Evolutionary conservation across 2,329 filamentous ascomycete genomes (phyloP).

Genomic region (Trichophyton mentagrophytes): DNA sequence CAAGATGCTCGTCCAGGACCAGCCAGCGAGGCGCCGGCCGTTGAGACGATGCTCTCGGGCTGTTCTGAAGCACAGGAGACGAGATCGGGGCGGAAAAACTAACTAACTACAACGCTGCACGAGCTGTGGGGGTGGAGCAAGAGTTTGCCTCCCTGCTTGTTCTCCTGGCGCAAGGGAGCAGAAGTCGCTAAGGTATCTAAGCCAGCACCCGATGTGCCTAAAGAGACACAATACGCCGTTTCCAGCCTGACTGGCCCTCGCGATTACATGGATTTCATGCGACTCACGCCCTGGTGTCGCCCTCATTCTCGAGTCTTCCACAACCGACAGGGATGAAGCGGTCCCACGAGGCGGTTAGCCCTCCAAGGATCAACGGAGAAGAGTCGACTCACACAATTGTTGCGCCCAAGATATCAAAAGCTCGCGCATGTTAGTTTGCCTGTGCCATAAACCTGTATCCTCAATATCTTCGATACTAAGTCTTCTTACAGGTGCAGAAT

Average conservation of each 20-base stretch:
- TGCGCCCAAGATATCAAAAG: constrained; percentile 29
- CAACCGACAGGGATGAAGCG: constrained; percentile 3
- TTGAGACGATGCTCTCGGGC: not conserved
- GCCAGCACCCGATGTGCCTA: not conserved
- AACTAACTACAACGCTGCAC: not conserved
- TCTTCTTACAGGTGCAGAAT: constrained; percentile 32
- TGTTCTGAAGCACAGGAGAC: not conserved
- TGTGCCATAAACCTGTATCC: constrained; percentile 9
- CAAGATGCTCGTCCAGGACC: not conserved
- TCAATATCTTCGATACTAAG: constrained; percentile 6
- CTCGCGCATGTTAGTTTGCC: constrained; percentile 27
- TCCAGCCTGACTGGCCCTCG: not conserved
- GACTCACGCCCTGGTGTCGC: not conserved
- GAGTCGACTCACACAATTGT: not conserved
- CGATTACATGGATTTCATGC: constrained; percentile 1
- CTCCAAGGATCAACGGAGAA: not conserved
- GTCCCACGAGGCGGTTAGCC: constrained; percentile 1
- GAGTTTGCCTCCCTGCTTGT: not conserved
- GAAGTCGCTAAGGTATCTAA: not conserved
- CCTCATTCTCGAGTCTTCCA: not conserved
- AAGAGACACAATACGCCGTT: not conserved
- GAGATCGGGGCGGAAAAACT: not conserved
- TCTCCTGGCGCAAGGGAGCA: not conserved
- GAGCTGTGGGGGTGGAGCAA: not conserved
- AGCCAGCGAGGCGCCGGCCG: not conserved